phyloP scores from a whole-genome alignment of 108 stramenopile genomes.

The Pseudonitzschia pungens region DNA sequence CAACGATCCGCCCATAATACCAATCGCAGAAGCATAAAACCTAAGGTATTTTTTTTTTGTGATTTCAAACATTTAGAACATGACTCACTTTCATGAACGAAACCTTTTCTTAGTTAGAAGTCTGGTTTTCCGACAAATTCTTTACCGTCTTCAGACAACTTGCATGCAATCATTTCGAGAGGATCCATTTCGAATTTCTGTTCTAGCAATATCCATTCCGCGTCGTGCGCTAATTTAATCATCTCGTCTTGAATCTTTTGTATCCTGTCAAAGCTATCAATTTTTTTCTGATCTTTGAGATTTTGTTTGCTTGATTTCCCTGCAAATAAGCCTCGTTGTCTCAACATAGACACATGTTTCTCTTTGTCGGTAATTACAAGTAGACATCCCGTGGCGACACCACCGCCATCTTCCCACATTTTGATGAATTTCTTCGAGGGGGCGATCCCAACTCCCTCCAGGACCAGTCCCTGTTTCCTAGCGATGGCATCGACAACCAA shows the following conservation, averaged over 20 bases:
- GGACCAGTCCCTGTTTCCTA: too few relatives aligned
- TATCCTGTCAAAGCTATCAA: conserved; percentile 53
- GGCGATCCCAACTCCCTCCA: too few relatives aligned
- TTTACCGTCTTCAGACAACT: not conserved
- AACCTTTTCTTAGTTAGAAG: not conserved
- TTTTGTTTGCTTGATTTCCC: conserved; percentile 30
- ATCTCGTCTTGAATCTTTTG: conserved; percentile 69
- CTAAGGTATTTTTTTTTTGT: too few relatives aligned
- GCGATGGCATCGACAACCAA: too few relatives aligned
- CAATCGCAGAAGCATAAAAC: too few relatives aligned
- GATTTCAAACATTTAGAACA: too few relatives aligned
- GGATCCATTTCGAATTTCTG: conserved; percentile 65
- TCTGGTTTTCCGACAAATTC: not conserved
- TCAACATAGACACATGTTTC: too few relatives aligned
- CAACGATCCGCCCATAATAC: too few relatives aligned
- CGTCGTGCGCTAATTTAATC: conserved; percentile 49
- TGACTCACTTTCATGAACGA: not conserved
- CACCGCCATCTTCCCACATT: too few relatives aligned
- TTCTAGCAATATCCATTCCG: conserved; percentile 60
- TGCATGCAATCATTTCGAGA: conserved; percentile 42
- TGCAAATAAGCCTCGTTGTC: conserved; percentile 54
- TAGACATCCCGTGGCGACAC: too few relatives aligned
- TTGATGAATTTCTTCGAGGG: too few relatives aligned
- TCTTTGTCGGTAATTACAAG: conserved; percentile 51
- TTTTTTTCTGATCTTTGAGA: conserved; percentile 41